Base-by-base conservation (phyloP, 306 rosid genomes). In the Rosa lucieae region DNA sequence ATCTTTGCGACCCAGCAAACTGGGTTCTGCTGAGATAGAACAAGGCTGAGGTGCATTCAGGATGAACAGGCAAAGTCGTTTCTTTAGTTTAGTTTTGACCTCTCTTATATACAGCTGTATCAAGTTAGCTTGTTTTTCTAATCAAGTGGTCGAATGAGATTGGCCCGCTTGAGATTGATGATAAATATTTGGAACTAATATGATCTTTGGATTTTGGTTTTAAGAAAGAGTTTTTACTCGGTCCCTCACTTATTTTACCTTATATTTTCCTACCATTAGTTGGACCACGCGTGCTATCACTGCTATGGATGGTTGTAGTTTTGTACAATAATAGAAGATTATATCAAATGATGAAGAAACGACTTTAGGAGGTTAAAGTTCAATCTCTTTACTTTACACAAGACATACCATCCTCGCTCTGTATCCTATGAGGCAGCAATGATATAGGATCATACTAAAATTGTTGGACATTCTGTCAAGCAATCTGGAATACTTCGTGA, bases 51-150 rank as follows among this genome's bases (percentile, higher is more conserved):
- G 32, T 51, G 8, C n/a, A 52, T 5, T 52, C 17, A 18, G 58
- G 58, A 17, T 52, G 21, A 52, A 17, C n/a, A 52, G 58, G 58
- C n/a, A 15, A 52, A 5, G 58, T 52, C n/a, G n/a, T 15, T 52
- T 5, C n/a, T 52, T 17, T 4, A 18, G n/a, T 52, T 52, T 8
- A 52, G 58, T 52, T 51, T 51, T 14, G n/a, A 51, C 8, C n/a
- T 51, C 56, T 51, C 20, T 48, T 48, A 8, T 13, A 35, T 67
- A 44, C 35, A 11, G 8, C 43, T 40, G 71, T 17, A 39, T 67
- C 72, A 66, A 66, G 70, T 67, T 67, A 12, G 71, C 71, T 43
- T 17, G 46, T 15, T 67, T 67, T 39, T 67, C 71, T 39, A 37
- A 4, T 42, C 26, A 42, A 69, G n/a, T 23, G 48, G 10, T 43